These are phyloP conservation scores for Phycomyces nitens DNA, from an alignment of 192 early-diverging fungal species.

Conservation along the genomic window DNA sequence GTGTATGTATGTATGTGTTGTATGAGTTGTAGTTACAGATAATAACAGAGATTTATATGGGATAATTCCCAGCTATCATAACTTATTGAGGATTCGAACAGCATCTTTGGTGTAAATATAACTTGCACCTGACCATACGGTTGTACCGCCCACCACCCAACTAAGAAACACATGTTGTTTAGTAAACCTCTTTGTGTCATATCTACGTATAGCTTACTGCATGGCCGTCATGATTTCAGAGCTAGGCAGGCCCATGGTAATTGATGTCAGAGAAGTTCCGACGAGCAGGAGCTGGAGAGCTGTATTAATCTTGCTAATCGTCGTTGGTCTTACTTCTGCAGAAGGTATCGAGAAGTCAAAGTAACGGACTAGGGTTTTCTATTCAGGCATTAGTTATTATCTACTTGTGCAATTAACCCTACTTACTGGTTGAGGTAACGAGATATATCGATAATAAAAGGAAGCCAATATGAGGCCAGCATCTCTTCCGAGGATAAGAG, in stretches of 20 bases:
- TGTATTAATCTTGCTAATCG: constrained; percentile 89
- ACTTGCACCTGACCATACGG: constrained; percentile 72
- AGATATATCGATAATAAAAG: constrained; percentile 83
- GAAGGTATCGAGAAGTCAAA: constrained; percentile 90
- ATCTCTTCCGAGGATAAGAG: constrained; percentile 84
- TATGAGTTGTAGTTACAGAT: neutral
- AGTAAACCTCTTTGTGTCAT: neutral
- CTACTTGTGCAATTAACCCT: neutral
- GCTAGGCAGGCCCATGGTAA: constrained; percentile 66
- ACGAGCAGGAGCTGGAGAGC: constrained; percentile 82
- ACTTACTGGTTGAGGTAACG: constrained; percentile 77
- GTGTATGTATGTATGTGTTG: too few relatives aligned
- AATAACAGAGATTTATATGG: too few relatives aligned
- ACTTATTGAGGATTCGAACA: constrained; percentile 56
- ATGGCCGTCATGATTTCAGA: constrained; percentile 50
- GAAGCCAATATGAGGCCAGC: constrained; percentile 71
- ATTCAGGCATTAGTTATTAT: neutral
- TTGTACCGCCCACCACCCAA: constrained; percentile 71
- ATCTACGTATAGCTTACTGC: constrained; percentile 44
- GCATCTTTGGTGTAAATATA: constrained; percentile 74
- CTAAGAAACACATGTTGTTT: constrained; percentile 33
- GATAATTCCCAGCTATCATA: neutral
- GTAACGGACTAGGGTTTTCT: constrained; percentile 79
- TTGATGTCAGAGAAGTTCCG: constrained; percentile 66
- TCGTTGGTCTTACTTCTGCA: constrained; percentile 86